Evolutionary conservation across 2,329 filamentous ascomycete species (phyloP), one percentile per base, ranked within the genome.

Genomic region (Phialophora tarda): DNA sequence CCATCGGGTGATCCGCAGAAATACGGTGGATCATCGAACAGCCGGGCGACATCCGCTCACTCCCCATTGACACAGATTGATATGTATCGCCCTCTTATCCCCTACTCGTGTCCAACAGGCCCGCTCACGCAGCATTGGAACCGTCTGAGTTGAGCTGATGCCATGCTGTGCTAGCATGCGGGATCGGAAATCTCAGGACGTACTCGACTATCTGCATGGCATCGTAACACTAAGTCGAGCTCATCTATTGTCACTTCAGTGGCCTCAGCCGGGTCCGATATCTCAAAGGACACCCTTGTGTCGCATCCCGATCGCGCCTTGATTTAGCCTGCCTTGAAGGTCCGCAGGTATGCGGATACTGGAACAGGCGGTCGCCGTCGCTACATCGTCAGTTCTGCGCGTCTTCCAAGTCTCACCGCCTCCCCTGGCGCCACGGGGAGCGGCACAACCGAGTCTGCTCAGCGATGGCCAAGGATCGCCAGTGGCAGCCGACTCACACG

Each of bases 401-500:
- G 57, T 59, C n/a, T 59, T 59, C 21, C 57, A 59, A 17, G 57
- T 59, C 3, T 23, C 26, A 7, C 24, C 57, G 4, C 57, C 57
- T 47, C 23, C 38, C 24, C n/a, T 59, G 26, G 30, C 57, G 12
- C 57, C 57, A 32, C 41, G 14, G 4, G 21, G 11, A 6, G 8
- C 34, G 6, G 4, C 26, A n/a, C 26, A 59, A 7, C 6, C 24
- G 26, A 17, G 26, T 30, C 17, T 34, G 26, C 41, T 59, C 47
- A 21, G 14, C n/a, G 30, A 34, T 26, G 41, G 34, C 11, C 23
- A 47, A 8, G 28, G 4, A 11, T 32, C 12, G 0, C 17, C 41
- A 34, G 38, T 44, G 8, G 12, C 44, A 8, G 21, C 50, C 28
- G 32, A 44, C 28, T 7, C 32, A 30, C 26, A 23, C 6, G 10